Evolutionary conservation across 164 flowering plant genomes (phyloP), one percentile per base, ranked within the genome.

Genomic region (Dillenia suffruticosa): DNA sequence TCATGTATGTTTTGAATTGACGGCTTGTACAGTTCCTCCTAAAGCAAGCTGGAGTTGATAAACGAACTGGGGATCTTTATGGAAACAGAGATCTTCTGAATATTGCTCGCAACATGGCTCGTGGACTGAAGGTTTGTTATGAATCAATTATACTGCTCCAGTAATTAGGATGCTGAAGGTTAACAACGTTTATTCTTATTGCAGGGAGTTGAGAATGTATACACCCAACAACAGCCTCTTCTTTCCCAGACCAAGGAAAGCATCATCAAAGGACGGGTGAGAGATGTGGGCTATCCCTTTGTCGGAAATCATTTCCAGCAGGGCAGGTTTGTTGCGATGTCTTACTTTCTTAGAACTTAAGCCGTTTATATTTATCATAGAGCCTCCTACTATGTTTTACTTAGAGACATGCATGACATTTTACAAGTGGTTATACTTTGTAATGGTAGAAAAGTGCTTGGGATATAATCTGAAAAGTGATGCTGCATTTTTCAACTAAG

Each of bases 201-300:
- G 56, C 74, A 91, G 99, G 99, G 99, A 61, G 85, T 91, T 66
- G 99, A 94, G 79, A 94, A 94, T 79, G 99, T 94, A 0, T 94
- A 94, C 74, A 91, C 99, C 44, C 99, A 94, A 69, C 99, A 94
- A 67, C 99, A 94, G 72, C 99, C 99, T 66, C 96, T 91, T 70
- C 70, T 94, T 43, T 76, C 80, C 63, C 99, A 91, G 72, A 91
- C 88, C 24, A 89, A 91, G 91, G 99, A 94, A 73, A 94, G 84
- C 81, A 86, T 94, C 63, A 74, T 68, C 17, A 91, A 91, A 75
- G 96, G 99, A 15, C 79, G 97, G 55, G 73, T 94, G 70, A 87
- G 85, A 78, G 97, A 94, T 72, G 84, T 87, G 61, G 98, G 91
- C 67, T 94, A 90, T 72, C 97, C 98, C 57, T 86, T 72, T 73